Conservation (phyloP, 106 monocot species). For the Phalaenopsis aphrodite region DNA sequence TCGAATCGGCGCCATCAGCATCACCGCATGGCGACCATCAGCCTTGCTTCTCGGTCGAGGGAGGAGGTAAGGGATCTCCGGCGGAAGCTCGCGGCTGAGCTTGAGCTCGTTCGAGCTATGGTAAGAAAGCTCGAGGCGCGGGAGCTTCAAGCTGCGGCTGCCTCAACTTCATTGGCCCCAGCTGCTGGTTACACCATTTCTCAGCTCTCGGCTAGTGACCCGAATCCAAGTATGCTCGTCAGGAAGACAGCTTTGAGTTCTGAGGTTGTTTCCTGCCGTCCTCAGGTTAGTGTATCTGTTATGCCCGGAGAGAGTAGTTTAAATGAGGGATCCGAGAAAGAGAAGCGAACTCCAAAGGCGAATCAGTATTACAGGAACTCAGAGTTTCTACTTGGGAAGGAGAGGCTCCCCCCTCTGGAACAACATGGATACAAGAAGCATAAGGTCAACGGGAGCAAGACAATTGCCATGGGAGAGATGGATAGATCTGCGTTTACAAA, state of each 20-base stretch:
- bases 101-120: slow-evolving; percentile 52
- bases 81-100: slow-evolving; percentile 46
- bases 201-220: slow-evolving; percentile 39
- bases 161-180: slow-evolving; percentile 9
- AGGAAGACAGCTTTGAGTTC: slow-evolving; percentile 7
- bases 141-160: slow-evolving; percentile 16
- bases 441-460: slow-evolving; percentile 33
- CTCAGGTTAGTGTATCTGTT: slow-evolving; percentile 34
- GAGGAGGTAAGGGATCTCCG: slow-evolving; percentile 56
- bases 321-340: slow-evolving; percentile 37
- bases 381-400: slow-evolving; percentile 60
- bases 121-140: slow-evolving; percentile 27
- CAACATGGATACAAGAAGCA: slow-evolving; percentile 36
- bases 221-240: not conserved
- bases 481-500: slow-evolving; percentile 20
- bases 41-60: slow-evolving; percentile 30
- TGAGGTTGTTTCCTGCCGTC: slow-evolving; percentile 20
- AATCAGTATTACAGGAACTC: slow-evolving; percentile 58
- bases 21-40: slow-evolving; percentile 29
- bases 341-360: slow-evolving; percentile 68
- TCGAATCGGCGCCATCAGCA: slow-evolving; percentile 4
- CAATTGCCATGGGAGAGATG: not conserved
- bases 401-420: slow-evolving; percentile 37
- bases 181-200: slow-evolving; percentile 26
- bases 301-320: slow-evolving; percentile 20